A percentile compares a stretch with the other conserved stretches of the same genome.
Evolutionary conservation across 2,329 filamentous ascomycete species (phyloP).

Genomic region (Calonectria naviculata): DNA sequence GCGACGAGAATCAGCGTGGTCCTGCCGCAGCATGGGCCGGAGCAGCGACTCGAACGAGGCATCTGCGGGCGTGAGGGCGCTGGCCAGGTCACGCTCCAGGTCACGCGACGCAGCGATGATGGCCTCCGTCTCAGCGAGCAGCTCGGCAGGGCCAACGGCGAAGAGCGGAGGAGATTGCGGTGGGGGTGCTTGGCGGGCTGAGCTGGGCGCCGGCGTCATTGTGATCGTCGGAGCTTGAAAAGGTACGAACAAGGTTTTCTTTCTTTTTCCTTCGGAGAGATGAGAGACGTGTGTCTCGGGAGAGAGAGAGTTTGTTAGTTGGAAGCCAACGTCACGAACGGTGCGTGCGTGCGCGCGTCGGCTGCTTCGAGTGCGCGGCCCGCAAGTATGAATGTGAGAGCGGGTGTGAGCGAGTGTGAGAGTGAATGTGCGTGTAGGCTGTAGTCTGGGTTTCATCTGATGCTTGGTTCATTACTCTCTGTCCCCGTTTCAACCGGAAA

Average conservation of each 20-base stretch:
- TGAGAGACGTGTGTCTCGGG: not conserved
- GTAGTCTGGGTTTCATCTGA: not conserved
- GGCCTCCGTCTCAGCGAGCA: conserved; percentile 48
- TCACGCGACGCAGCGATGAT: conserved; percentile 30
- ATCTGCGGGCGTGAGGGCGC: conserved; percentile 24
- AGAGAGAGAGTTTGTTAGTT: not conserved
- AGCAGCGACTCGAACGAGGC: conserved; percentile 37
- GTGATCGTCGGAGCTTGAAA: conserved; percentile 1
- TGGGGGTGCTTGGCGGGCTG: conserved; percentile 14
- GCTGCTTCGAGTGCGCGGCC: too few relatives aligned
- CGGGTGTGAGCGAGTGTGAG: not conserved
- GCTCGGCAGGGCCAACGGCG: conserved; percentile 16
- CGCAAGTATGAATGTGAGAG: not conserved
- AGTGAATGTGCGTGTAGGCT: not conserved
- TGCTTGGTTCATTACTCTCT: not conserved
- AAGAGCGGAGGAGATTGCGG: conserved; percentile 38
- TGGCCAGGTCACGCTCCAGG: conserved; percentile 35
- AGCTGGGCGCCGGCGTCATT: conserved; percentile 23
- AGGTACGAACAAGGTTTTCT: not conserved
- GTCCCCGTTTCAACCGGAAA: not conserved
- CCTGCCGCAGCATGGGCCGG: conserved; percentile 34
- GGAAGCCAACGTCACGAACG: not conserved
- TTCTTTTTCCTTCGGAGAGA: too few relatives aligned
- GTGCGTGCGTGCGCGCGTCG: not conserved
- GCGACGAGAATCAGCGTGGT: conserved; percentile 28